These are phyloP conservation scores for Alternaria dauci DNA, from an alignment of 2,329 filamentous ascomycete species.

Conservation along the genomic window DNA sequence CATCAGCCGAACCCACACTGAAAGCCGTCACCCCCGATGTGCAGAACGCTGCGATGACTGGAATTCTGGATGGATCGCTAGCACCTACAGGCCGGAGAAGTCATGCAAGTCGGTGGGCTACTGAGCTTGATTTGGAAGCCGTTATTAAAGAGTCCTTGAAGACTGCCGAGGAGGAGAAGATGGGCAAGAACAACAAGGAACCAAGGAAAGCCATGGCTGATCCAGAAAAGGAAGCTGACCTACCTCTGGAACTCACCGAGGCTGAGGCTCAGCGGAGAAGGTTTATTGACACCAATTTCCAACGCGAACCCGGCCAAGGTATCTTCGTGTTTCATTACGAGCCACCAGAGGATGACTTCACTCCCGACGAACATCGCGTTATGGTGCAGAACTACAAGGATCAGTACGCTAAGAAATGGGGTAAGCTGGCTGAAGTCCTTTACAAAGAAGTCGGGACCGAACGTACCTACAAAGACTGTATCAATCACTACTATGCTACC, in stretches of 20 bases:
- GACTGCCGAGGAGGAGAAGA: constrained; percentile 71
- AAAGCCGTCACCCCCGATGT: constrained; percentile 59
- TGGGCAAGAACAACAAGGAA: constrained; percentile 68
- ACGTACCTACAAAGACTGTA: constrained; percentile 79
- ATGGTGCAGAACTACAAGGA: constrained; percentile 81
- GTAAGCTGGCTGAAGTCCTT: constrained; percentile 74
- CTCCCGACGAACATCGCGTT: constrained; percentile 70
- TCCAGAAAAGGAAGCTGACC: constrained; percentile 77
- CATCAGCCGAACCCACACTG: constrained; percentile 46
- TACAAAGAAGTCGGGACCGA: constrained; percentile 56
- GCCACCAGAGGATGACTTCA: constrained; percentile 78
- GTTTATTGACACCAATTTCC: constrained; percentile 72
- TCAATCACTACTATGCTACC: constrained; percentile 85
- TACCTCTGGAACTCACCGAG: constrained; percentile 73
- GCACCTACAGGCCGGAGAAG: constrained; percentile 42
- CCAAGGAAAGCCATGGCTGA: constrained; percentile 74
- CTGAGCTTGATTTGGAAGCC: constrained; percentile 76
- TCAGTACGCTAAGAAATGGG: constrained; percentile 79
- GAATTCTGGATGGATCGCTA: constrained; percentile 39
- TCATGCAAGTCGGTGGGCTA: constrained; percentile 52
- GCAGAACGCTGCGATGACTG: constrained; percentile 38
- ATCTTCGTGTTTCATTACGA: constrained; percentile 76
- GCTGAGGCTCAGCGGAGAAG: constrained; percentile 66
- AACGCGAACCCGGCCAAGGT: constrained; percentile 70
- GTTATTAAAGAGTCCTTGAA: constrained; percentile 75